Evolutionary conservation across 306 rosid genomes (phyloP).

Genomic region (Cucurbita argyrosperma): DNA sequence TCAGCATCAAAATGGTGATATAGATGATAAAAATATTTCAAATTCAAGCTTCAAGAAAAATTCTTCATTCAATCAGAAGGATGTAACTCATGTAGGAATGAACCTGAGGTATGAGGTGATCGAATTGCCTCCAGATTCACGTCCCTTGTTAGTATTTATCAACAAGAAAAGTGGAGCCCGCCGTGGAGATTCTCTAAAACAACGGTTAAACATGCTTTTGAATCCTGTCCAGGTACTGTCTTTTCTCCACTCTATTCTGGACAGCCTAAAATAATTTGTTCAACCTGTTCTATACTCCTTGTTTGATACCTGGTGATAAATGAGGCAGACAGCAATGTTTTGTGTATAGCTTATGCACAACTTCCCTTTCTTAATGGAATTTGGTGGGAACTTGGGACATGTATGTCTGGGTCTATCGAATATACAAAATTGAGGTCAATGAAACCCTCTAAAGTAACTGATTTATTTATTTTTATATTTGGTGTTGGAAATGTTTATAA

Average conservation of each 20-base stretch:
- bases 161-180: constrained; percentile 99
- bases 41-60: constrained; percentile 34
- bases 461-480: neutral
- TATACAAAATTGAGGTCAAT: neutral
- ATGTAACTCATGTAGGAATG: constrained; percentile 38
- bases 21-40: constrained; percentile 34
- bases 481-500: neutral
- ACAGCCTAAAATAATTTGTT: neutral
- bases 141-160: constrained; percentile 81
- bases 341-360: neutral
- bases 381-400: neutral
- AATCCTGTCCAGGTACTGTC: constrained; percentile 74
- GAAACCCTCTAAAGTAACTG: neutral
- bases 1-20: constrained; percentile 47
- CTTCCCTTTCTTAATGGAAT: neutral
- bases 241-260: constrained; percentile 11
- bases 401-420: neutral
- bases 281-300: neutral
- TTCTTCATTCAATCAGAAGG: constrained; percentile 54
- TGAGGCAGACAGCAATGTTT: neutral
- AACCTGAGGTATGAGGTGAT: constrained; percentile 62
- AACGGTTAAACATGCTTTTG: constrained; percentile 68
- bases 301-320: neutral
- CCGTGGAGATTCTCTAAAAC: constrained; percentile 80
- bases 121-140: constrained; percentile 78